Conservation (phyloP, 2,329 filamentous ascomycete species). For the Zymoseptoria ardabiliae region DNA sequence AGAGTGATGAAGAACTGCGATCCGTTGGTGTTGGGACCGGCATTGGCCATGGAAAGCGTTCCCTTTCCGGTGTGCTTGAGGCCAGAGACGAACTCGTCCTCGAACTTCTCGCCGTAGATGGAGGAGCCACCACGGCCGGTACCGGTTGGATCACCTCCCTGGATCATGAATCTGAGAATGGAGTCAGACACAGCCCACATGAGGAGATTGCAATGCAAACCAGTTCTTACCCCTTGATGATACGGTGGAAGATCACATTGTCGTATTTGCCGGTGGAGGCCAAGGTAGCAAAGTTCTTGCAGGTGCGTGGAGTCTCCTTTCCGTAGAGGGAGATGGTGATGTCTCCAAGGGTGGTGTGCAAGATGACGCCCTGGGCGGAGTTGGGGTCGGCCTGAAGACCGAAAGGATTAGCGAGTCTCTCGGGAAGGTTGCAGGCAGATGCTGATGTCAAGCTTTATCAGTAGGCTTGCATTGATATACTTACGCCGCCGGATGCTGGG, state of each 20-base stretch:
- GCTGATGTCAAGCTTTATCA: too few species aligned
- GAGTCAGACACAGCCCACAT: not conserved
- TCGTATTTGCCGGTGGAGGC: slow-evolving; percentile 30
- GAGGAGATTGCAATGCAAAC: not conserved
- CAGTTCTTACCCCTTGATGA: slow-evolving; percentile 56
- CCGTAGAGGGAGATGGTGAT: slow-evolving; percentile 28
- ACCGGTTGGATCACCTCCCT: slow-evolving; percentile 44
- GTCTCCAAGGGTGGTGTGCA: slow-evolving; percentile 30
- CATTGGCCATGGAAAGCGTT: slow-evolving; percentile 88
- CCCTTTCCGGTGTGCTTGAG: slow-evolving; percentile 74
- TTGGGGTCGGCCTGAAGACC: too few species aligned
- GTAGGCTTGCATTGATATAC: too few species aligned
- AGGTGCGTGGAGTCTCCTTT: slow-evolving; percentile 28
- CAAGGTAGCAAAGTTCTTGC: slow-evolving; percentile 30
- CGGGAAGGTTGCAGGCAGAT: too few species aligned
- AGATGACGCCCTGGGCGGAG: slow-evolving; percentile 16
- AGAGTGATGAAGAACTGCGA: slow-evolving; percentile 93
- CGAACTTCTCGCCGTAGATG: slow-evolving; percentile 86
- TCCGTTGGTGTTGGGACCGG: slow-evolving; percentile 85
- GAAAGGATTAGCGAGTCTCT: too few species aligned
- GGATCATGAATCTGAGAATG: slow-evolving; percentile 69
- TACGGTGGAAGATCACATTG: slow-evolving; percentile 31
- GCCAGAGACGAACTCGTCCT: slow-evolving; percentile 76
- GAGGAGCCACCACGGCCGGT: slow-evolving; percentile 53
- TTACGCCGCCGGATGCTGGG: too few species aligned